phyloP scores from a whole-genome alignment of 768 basidiomycete species.

The Gloeopeniophorella convolvens region DNA sequence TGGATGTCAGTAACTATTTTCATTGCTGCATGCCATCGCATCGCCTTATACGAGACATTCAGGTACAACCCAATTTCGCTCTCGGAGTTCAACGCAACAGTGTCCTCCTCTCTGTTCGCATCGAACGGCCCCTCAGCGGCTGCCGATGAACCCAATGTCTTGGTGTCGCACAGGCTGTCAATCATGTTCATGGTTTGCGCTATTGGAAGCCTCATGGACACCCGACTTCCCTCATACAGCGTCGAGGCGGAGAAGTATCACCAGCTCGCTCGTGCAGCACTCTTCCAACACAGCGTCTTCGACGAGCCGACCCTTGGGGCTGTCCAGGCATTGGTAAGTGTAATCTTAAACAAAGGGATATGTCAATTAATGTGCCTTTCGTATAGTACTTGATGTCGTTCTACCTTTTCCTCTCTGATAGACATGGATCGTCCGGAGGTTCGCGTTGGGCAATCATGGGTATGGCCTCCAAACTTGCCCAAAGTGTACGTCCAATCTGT shows the following conservation, averaged over 20 bases:
- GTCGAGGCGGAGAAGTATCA: constrained; percentile 53
- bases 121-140: constrained; percentile 38
- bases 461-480: constrained; percentile 62
- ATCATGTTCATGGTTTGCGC: constrained; percentile 59
- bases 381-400: constrained; percentile 48
- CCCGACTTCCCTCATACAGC: constrained; percentile 45
- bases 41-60: background rate
- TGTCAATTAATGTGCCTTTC: constrained; percentile 10
- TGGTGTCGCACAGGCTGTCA: constrained; percentile 48
- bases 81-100: constrained; percentile 43
- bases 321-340: constrained; percentile 57
- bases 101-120: constrained; percentile 49
- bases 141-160: constrained; percentile 31
- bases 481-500: constrained; percentile 42
- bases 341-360: constrained; percentile 5
- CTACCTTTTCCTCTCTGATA: constrained; percentile 37
- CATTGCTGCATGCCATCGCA: too few species aligned
- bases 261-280: constrained; percentile 51
- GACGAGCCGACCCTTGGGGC: constrained; percentile 56
- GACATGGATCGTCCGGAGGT: constrained; percentile 32
- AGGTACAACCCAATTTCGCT: constrained; percentile 64
- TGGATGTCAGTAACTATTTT: constrained; percentile 74
- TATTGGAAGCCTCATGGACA: constrained; percentile 55
- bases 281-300: constrained; percentile 55
- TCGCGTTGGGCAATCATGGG: constrained; percentile 69